These are phyloP conservation scores for Geosmithia putterillii DNA, from an alignment of 2,329 filamentous ascomycete genomes.

Conservation along the genomic window DNA sequence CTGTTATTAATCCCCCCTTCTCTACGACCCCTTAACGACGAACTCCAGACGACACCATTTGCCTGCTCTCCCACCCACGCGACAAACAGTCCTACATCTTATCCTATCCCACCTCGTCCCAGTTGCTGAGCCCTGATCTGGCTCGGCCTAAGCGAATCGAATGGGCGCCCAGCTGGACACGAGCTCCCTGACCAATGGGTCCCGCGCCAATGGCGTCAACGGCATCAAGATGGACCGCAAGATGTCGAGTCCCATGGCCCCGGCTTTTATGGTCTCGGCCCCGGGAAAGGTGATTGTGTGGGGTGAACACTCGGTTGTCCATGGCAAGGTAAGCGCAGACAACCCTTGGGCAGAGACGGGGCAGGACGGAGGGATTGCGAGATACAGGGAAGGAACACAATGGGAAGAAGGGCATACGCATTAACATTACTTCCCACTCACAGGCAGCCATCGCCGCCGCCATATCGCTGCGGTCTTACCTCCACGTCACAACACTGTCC, in stretches of 20 bases:
- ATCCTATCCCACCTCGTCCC: not conserved
- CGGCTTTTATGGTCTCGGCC: slow-evolving; percentile 94
- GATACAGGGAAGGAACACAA: too few species aligned
- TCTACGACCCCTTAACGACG: too few species aligned
- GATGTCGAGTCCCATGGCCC: slow-evolving; percentile 57
- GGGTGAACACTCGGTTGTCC: slow-evolving; percentile 94
- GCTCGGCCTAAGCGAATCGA: not conserved
- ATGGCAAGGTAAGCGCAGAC: slow-evolving; percentile 83
- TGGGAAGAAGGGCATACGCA: not conserved
- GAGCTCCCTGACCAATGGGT: slow-evolving; percentile 6
- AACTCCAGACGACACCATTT: too few species aligned
- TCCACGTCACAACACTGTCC: slow-evolving; percentile 86
- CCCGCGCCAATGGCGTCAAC: slow-evolving; percentile 16
- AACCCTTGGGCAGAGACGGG: too few species aligned
- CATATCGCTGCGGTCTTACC: slow-evolving; percentile 89
- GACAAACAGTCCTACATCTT: not conserved
- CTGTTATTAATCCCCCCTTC: too few species aligned
- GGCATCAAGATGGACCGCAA: slow-evolving; percentile 35
- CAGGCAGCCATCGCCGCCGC: slow-evolving; percentile 87
- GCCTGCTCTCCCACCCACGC: not conserved
- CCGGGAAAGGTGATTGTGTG: slow-evolving; percentile 98
- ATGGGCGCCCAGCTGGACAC: slow-evolving; percentile 2
- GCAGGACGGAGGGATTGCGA: too few species aligned
- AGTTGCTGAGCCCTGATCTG: not conserved
- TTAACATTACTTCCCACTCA: not conserved